phyloP scores from a whole-genome alignment of 306 rosid species.

The Adenanthera pavonina region DNA sequence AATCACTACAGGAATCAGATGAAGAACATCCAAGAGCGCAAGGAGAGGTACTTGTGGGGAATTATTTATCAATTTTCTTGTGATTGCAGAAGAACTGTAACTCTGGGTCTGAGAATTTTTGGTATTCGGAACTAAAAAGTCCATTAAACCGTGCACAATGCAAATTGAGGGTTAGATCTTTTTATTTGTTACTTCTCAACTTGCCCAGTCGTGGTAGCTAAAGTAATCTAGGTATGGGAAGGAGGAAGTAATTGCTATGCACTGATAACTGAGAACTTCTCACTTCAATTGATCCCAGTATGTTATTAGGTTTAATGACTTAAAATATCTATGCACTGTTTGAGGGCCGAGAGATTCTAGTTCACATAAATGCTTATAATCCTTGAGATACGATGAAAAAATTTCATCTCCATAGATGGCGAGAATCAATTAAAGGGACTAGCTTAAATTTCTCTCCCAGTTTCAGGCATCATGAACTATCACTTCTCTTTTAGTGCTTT shows the following conservation, averaged over 20 bases:
- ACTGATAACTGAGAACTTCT: constrained; percentile 23
- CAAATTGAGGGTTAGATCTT: constrained; percentile 53
- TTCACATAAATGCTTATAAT: constrained; percentile 31
- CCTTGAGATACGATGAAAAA: constrained; percentile 13
- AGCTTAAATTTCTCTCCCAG: constrained; percentile 19
- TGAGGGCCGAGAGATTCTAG: constrained; percentile 32
- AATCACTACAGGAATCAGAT: constrained; percentile 95
- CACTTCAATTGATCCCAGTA: constrained; percentile 20
- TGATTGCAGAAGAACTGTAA: constrained; percentile 36
- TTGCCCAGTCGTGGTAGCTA: constrained; percentile 34
- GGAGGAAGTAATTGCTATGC: constrained; percentile 22
- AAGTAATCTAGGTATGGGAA: constrained; percentile 24
- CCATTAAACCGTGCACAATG: constrained; percentile 37
- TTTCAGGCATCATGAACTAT: background rate
- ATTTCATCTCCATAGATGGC: background rate
- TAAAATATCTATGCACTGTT: constrained; percentile 11
- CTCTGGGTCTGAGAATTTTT: constrained; percentile 24
- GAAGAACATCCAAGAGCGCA: constrained; percentile 94
- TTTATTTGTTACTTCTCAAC: constrained; percentile 33
- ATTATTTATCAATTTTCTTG: constrained; percentile 23
- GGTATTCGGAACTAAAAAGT: constrained; percentile 1
- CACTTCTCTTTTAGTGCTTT: background rate
- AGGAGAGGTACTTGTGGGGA: constrained; percentile 73
- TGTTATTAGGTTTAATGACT: constrained; percentile 38
- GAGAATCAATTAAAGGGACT: constrained; percentile 25